Evolutionary conservation across 768 basidiomycete genomes (phyloP).

Genomic region (Tricholomella constricta): DNA sequence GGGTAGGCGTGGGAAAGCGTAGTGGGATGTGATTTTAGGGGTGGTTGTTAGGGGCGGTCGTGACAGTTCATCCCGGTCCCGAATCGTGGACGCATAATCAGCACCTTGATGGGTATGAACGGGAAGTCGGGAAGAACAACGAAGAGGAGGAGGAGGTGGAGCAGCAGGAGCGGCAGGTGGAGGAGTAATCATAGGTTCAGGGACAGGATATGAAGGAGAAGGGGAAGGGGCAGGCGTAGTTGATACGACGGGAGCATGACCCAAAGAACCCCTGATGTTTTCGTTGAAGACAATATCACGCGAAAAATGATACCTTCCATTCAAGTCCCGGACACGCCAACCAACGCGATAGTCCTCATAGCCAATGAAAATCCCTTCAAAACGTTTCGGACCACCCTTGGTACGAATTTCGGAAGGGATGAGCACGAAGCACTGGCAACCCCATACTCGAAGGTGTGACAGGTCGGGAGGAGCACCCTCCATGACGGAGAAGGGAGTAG

Average conservation of each 20-base stretch:
- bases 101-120: neutral
- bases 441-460: constrained; percentile 32
- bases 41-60: too few species aligned
- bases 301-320: too few species aligned
- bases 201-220: too few species aligned
- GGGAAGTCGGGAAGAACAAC: too few species aligned
- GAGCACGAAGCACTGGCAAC: constrained; percentile 24
- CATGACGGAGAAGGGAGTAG: constrained; percentile 21
- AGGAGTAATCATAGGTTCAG: too few species aligned
- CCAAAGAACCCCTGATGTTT: neutral
- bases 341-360: neutral
- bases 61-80: too few species aligned
- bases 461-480: too few species aligned
- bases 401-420: constrained; percentile 19
- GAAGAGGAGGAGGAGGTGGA: neutral
- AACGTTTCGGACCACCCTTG: constrained; percentile 16
- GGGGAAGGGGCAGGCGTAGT: neutral
- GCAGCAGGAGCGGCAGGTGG: neutral
- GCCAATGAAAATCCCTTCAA: too few species aligned
- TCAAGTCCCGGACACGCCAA: too few species aligned
- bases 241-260: neutral
- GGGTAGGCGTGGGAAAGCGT: too few species aligned
- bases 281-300: neutral
- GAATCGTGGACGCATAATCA: neutral
- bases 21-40: too few species aligned